These are phyloP conservation scores for Chaetomium sp. DNA, from an alignment of 2,329 filamentous ascomycete species.

Conservation along the genomic window DNA sequence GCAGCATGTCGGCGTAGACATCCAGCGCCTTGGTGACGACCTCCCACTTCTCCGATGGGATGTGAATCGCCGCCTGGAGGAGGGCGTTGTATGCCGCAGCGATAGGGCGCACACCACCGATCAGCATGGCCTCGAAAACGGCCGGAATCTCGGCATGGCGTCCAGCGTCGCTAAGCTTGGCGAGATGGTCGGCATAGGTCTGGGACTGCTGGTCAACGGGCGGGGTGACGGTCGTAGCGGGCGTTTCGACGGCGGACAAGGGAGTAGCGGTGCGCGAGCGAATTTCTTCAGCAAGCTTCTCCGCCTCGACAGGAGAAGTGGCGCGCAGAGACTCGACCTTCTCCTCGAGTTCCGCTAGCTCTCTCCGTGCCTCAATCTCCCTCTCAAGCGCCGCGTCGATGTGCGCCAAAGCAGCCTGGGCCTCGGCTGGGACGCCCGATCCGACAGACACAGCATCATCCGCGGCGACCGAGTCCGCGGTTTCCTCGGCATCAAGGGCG, in stretches of 20 bases:
- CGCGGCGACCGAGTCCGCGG: slow-evolving; percentile 10
- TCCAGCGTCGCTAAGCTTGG: slow-evolving; percentile 61
- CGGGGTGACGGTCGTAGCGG: slow-evolving; percentile 47
- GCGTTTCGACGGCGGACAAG: slow-evolving; percentile 36
- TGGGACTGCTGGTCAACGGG: slow-evolving; percentile 57
- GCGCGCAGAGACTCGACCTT: slow-evolving; percentile 37
- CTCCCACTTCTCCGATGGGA: slow-evolving; percentile 72
- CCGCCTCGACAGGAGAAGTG: slow-evolving; percentile 26
- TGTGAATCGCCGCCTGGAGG: slow-evolving; percentile 73
- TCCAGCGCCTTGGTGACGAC: slow-evolving; percentile 87
- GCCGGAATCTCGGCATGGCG: slow-evolving; percentile 84
- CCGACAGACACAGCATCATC: slow-evolving; percentile 16
- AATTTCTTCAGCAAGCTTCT: slow-evolving; percentile 31
- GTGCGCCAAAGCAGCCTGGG: slow-evolving; percentile 53
- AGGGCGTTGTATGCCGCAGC: slow-evolving; percentile 88
- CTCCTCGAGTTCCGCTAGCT: slow-evolving; percentile 40
- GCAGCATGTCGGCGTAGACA: slow-evolving; percentile 94
- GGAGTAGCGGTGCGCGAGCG: slow-evolving; percentile 39
- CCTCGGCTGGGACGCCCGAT: slow-evolving; percentile 25
- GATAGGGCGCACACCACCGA: slow-evolving; percentile 72
- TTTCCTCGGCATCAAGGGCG: slow-evolving; percentile 30
- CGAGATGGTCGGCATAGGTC: slow-evolving; percentile 71
- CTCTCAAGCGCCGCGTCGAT: slow-evolving; percentile 79
- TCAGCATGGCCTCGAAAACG: slow-evolving; percentile 85
- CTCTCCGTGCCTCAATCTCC: slow-evolving; percentile 57